Base-by-base conservation (phyloP, 140 eudicot genomes). In the Oenanthe javanica region DNA sequence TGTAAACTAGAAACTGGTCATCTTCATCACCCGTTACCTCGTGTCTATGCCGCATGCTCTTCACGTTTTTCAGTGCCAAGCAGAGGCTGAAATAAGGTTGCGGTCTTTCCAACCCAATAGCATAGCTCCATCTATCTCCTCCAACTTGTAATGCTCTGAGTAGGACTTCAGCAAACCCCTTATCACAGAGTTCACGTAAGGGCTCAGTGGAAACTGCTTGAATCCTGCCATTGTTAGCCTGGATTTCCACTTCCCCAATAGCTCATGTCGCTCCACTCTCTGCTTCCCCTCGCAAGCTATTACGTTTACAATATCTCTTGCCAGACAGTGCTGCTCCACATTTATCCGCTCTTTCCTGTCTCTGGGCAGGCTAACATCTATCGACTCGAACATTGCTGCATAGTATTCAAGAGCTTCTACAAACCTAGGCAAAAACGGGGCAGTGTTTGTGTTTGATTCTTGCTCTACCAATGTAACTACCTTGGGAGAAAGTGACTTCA, bases 141-240 rank as follows among this genome's bases (percentile, higher is more conserved):
- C 87, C 85, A 94, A 88, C 7, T 84, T 90, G 82, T 91, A 94
- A 87, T 91, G 91, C 84, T 90, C 94, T 19, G 97, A 90, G 81
- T 94, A 94, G 79, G 85, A 87, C 82, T 85, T 86, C 45, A 91
- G 74, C 90, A 94, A 77, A 9, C 87, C 86, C 78, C 87, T 75
- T 70, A 94, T 94, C 27, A 94, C 98, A 6, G 96, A 94, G 84
- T 91, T 94, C 69, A 94, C 98, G 13, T 94, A 94, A 0, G 91
- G 81, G 81, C 98, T 94, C 86, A 94, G 61, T 6, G 98, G 96
- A 79, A 75, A 90, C 84, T 87, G 97, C 82, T 50, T 69, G 66
- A 94, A 94, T 42, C 98, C 98, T 0, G 98, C 98, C 98, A 94
- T 94, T 19, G 88, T 90, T 21, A 94, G 86, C 90, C 98, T 82